These are phyloP conservation scores for Trichomonascaceae sp. DNA, from an alignment of 1,139 yeast species.

Conservation along the genomic window DNA sequence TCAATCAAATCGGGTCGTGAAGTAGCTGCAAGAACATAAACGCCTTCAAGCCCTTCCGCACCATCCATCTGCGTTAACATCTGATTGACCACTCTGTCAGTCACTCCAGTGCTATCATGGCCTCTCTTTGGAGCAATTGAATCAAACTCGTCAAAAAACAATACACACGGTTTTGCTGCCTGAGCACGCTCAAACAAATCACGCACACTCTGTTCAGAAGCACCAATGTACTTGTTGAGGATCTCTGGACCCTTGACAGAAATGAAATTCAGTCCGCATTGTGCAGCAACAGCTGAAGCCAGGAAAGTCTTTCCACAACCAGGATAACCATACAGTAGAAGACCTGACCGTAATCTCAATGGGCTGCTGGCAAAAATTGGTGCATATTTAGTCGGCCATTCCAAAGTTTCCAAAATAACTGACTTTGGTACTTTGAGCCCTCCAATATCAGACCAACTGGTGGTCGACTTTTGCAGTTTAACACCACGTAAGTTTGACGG, in stretches of 20 bases:
- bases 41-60: slow-evolving; percentile 96
- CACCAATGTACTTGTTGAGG: slow-evolving; percentile 92
- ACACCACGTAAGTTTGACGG: slow-evolving; percentile 87
- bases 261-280: slow-evolving; percentile 89
- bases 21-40: slow-evolving; percentile 93
- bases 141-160: slow-evolving; percentile 94
- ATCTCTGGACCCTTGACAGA: slow-evolving; percentile 96
- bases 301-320: slow-evolving; percentile 95
- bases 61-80: slow-evolving; percentile 99
- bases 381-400: slow-evolving; percentile 96
- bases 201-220: slow-evolving; percentile 90
- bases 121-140: slow-evolving; percentile 98
- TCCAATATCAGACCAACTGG: slow-evolving; percentile 84
- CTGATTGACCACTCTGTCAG: slow-evolving; percentile 95
- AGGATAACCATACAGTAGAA: slow-evolving; percentile 88
- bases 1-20: slow-evolving; percentile 93
- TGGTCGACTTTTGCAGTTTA: slow-evolving; percentile 69
- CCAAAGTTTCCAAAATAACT: slow-evolving; percentile 75
- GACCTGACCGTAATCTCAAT: slow-evolving; percentile 78
- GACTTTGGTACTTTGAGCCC: slow-evolving; percentile 75
- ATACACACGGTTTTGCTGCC: slow-evolving; percentile 87
- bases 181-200: slow-evolving; percentile 92
- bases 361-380: slow-evolving; percentile 91
- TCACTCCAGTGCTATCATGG: slow-evolving; percentile 96
- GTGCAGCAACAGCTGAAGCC: slow-evolving; percentile 91